phyloP scores from a whole-genome alignment of 1,284 basidiomycete genomes.

The Microbotryum intermedium region DNA sequence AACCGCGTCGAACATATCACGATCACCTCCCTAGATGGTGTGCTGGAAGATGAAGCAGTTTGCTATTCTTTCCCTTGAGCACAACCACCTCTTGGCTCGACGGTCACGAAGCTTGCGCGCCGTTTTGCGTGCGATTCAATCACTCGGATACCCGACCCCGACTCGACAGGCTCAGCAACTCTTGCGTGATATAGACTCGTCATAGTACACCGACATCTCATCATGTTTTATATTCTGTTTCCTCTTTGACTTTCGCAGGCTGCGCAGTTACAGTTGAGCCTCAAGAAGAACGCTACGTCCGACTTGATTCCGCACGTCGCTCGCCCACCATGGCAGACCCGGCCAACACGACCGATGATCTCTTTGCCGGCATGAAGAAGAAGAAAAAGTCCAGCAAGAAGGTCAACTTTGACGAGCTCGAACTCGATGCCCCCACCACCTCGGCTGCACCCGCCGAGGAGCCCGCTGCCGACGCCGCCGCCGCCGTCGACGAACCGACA shows the following conservation, averaged over 20 bases:
- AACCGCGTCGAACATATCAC: no score
- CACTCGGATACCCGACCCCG: not conserved
- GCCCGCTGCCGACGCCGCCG: conserved; percentile 53
- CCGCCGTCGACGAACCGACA: conserved; percentile 5
- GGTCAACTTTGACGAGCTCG: conserved; percentile 43
- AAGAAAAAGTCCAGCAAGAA: conserved; percentile 41
- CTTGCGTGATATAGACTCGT: not conserved
- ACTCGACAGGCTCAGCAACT: not conserved
- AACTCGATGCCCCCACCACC: conserved; percentile 37
- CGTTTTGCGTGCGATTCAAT: no score
- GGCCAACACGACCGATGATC: conserved; percentile 36
- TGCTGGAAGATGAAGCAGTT: no score
- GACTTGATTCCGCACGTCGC: not conserved
- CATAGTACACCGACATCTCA: no score
- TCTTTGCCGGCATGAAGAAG: conserved; percentile 47
- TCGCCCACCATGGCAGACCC: conserved; percentile 19
- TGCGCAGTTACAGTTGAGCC: no score
- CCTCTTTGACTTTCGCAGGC: not conserved
- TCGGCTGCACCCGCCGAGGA: conserved; percentile 6
- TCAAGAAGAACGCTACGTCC: not conserved
- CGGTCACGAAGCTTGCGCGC: no score
- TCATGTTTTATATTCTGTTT: not conserved
- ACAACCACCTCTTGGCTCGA: no score
- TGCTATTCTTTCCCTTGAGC: no score
- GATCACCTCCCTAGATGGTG: no score